Evolutionary conservation across 352 stramenopile species (phyloP).

Genomic region (Elongisporangium senticosum): DNA sequence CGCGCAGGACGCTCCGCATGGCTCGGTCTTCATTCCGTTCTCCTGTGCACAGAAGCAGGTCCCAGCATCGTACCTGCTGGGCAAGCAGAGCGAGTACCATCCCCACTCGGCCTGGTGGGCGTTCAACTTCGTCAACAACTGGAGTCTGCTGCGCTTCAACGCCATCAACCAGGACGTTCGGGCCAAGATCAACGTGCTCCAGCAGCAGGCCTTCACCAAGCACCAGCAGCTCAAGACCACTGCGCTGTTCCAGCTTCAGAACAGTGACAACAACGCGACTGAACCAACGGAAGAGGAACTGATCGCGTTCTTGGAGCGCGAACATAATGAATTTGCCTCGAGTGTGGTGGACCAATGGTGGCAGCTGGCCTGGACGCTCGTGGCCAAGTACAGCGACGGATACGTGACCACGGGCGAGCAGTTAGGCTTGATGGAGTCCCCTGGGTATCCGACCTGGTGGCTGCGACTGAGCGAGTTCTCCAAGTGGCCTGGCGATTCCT

Average conservation of each 20-base stretch:
- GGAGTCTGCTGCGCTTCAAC: conserved; percentile 72
- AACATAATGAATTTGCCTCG: conserved; percentile 52
- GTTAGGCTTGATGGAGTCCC: conserved; percentile 31
- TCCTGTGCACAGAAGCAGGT: conserved; percentile 42
- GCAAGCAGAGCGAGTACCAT: conserved; percentile 67
- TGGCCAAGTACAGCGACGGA: conserved; percentile 70
- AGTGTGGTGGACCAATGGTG: conserved; percentile 56
- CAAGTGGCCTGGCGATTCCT: conserved; percentile 62
- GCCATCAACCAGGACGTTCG: conserved; percentile 59
- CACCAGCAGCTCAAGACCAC: conserved; percentile 10
- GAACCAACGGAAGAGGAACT: conserved; percentile 13
- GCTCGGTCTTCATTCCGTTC: conserved; percentile 73
- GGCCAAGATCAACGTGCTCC: conserved; percentile 23
- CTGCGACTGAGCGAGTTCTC: conserved; percentile 49
- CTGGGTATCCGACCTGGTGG: conserved; percentile 64
- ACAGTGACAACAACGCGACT: conserved; percentile 6
- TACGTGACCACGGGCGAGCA: conserved; percentile 64
- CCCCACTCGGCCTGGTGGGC: conserved; percentile 72
- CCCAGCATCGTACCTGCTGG: conserved; percentile 50
- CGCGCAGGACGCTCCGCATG: conserved; percentile 52
- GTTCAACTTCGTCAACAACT: conserved; percentile 87
- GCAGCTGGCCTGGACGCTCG: conserved; percentile 52
- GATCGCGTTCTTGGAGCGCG: conserved; percentile 19
- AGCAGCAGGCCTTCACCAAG: conserved; percentile 30
- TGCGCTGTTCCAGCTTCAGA: conserved; percentile 4